Conservation (phyloP, 2,329 filamentous ascomycete genomes). For the Fusarium incarnatum region DNA sequence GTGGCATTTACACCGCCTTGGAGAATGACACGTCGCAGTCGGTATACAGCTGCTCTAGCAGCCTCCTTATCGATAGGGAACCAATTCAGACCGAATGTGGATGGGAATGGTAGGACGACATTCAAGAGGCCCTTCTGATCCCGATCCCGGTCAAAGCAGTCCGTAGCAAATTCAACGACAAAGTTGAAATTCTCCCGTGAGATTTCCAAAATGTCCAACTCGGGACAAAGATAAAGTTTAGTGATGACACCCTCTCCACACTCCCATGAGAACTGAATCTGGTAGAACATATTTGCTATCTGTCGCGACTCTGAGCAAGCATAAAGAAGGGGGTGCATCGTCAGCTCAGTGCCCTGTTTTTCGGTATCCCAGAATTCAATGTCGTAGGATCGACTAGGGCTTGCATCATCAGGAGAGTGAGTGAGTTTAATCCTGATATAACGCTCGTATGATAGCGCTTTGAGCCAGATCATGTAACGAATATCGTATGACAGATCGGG, state of each 20-base stretch:
- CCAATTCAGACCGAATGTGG: too few relatives aligned
- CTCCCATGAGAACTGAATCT: background rate
- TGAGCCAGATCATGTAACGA: background rate
- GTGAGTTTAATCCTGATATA: fast-evolving
- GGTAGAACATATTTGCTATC: background rate
- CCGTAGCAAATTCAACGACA: fast-evolving
- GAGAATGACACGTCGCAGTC: background rate
- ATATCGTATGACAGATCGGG: background rate
- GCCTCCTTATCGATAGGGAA: too few relatives aligned
- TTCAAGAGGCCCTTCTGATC: background rate
- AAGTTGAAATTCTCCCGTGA: too few relatives aligned
- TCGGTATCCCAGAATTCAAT: too few relatives aligned
- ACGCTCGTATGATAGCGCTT: background rate
- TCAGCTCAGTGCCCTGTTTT: too few relatives aligned
- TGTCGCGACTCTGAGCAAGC: background rate
- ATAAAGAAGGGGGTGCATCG: background rate
- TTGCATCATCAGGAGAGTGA: fast-evolving
- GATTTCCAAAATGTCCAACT: background rate
- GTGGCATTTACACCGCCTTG: too few relatives aligned
- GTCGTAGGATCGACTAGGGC: too few relatives aligned
- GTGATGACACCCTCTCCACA: too few relatives aligned
- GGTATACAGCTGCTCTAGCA: background rate
- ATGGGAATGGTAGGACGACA: fast-evolving
- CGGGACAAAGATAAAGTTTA: background rate
- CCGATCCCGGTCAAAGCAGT: background rate